These are phyloP conservation scores for Malassezia brasiliensis DNA, from an alignment of 1,284 basidiomycete genomes.

Conservation along the genomic window DNA sequence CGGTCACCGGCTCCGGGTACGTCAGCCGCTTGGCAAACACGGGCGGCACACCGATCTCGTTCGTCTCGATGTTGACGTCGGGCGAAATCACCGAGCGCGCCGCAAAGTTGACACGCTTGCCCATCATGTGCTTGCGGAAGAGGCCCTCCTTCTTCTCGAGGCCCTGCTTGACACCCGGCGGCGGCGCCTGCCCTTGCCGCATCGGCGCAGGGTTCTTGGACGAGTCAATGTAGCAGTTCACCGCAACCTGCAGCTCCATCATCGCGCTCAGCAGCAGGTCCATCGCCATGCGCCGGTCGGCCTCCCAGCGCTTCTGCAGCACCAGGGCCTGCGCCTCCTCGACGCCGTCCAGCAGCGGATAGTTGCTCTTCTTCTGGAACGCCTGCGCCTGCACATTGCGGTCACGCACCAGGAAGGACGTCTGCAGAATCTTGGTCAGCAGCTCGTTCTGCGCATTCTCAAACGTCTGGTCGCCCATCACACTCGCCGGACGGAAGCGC, in stretches of 20 bases:
- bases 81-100: slow-evolving; percentile 98
- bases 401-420: slow-evolving; percentile 52
- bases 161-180: slow-evolving; percentile 87
- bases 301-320: slow-evolving; percentile 29
- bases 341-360: slow-evolving; percentile 26
- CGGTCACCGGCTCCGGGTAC: slow-evolving; percentile 92
- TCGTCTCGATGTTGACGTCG: slow-evolving; percentile 97
- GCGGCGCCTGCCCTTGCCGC: slow-evolving; percentile 81
- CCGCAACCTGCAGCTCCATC: slow-evolving; percentile 82
- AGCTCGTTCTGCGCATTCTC: slow-evolving; percentile 96
- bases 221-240: slow-evolving; percentile 96
- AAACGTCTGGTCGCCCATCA: slow-evolving; percentile 83
- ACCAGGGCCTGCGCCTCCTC: slow-evolving; percentile 51
- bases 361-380: slow-evolving; percentile 57
- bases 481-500: slow-evolving; percentile 85
- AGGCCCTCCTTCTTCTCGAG: slow-evolving; percentile 98
- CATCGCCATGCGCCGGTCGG: slow-evolving; percentile 54
- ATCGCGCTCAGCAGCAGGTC: slow-evolving; percentile 67
- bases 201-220: slow-evolving; percentile 82
- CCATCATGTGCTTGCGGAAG: slow-evolving; percentile 99
- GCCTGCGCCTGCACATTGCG: slow-evolving; percentile 61
- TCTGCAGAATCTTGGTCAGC: slow-evolving; percentile 71
- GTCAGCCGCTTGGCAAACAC: slow-evolving; percentile 95
- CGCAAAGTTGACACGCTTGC: slow-evolving; percentile 98
- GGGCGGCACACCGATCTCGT: slow-evolving; percentile 95